phyloP scores from a whole-genome alignment of 2,329 filamentous ascomycete species.

The Talaromyces marneffei region DNA sequence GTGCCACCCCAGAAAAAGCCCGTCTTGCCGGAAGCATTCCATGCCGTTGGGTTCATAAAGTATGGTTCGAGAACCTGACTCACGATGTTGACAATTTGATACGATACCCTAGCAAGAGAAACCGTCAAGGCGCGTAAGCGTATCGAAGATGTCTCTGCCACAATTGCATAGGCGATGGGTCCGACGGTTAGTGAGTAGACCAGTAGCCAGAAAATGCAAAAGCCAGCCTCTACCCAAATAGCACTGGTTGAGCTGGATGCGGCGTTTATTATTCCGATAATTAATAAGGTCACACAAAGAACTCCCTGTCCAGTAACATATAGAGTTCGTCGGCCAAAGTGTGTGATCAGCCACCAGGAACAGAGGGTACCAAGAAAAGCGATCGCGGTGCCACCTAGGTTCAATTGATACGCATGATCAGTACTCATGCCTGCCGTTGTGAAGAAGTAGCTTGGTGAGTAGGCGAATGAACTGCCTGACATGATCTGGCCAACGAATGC shows the following conservation, averaged over 20 bases:
- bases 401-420: conserved; percentile 30
- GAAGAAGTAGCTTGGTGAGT: conserved; percentile 52
- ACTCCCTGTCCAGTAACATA: conserved; percentile 28
- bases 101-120: conserved; percentile 35
- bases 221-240: conserved; percentile 32
- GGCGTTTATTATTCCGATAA: conserved; percentile 35
- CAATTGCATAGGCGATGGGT: conserved; percentile 41
- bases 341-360: conserved; percentile 31
- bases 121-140: conserved; percentile 43
- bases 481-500: conserved; percentile 42
- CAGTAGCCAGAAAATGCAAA: conserved; percentile 36
- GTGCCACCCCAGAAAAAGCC: conserved; percentile 26
- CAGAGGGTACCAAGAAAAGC: conserved; percentile 32
- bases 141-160: conserved; percentile 44
- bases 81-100: conserved; percentile 36
- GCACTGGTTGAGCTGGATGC: conserved; percentile 36
- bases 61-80: conserved; percentile 39
- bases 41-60: conserved; percentile 32
- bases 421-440: conserved; percentile 30
- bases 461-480: conserved; percentile 41
- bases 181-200: conserved; percentile 39
- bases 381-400: conserved; percentile 32
- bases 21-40: conserved; percentile 25
- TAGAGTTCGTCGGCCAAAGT: conserved; percentile 28
- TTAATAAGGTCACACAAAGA: conserved; percentile 28